Evolutionary conservation across 805 yeast genomes (phyloP).

Genomic region (Tetrapisispora namnaoensis): DNA sequence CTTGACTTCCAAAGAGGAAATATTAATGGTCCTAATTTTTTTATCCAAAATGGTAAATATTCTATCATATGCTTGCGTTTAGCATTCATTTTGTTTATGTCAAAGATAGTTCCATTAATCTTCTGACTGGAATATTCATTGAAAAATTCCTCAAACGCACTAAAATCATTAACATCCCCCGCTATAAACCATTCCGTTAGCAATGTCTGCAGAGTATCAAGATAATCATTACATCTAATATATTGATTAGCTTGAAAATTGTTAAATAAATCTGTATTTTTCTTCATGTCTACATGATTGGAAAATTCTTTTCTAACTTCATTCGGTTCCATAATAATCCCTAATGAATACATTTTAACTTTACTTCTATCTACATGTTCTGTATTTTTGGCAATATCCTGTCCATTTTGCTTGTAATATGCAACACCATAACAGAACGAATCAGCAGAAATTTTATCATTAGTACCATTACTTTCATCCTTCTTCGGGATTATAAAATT

Average conservation of each 20-base stretch:
- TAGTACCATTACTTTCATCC: not conserved
- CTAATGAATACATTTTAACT: constrained; percentile 56
- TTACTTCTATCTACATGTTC: constrained; percentile 31
- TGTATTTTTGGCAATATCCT: constrained; percentile 12
- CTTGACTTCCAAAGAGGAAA: constrained; percentile 28
- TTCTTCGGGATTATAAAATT: constrained; percentile 37
- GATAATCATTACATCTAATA: constrained; percentile 14
- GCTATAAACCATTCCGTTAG: constrained; percentile 17
- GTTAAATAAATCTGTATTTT: not conserved
- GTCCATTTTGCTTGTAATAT: constrained; percentile 39
- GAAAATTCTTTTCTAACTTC: not conserved
- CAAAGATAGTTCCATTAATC: no score
- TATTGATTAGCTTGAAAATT: constrained; percentile 3
- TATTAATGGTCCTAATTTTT: constrained; percentile 26
- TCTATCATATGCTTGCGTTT: constrained; percentile 1
- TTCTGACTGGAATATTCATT: constrained; percentile 3
- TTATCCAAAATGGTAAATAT: constrained; percentile 19
- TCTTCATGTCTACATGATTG: not conserved
- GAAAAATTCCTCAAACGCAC: constrained; percentile 13
- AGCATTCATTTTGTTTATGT: not conserved
- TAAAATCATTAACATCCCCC: constrained; percentile 6
- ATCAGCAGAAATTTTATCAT: constrained; percentile 8
- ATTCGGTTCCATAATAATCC: constrained; percentile 43
- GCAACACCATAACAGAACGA: constrained; percentile 38
- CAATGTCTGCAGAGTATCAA: constrained; percentile 13